Percentiles rank a stretch among this genome's conserved stretches.
Evolutionary conservation across 2,329 filamentous ascomycete genomes (phyloP).

Genomic region (Pochonia chlamydosporia): DNA sequence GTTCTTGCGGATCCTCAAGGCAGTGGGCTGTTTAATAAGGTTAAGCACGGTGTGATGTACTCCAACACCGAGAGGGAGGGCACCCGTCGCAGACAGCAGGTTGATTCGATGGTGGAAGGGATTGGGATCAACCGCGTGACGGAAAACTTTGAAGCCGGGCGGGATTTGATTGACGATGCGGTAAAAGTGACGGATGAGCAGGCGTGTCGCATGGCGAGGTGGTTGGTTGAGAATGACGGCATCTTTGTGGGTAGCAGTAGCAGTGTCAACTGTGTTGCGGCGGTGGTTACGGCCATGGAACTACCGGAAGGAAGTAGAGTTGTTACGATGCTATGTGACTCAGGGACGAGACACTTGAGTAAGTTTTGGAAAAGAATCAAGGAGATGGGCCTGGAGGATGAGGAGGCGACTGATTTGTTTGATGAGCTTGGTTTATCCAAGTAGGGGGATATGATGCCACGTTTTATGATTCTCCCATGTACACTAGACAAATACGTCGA

Average conservation of each 20-base stretch:
- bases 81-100: slow-evolving; percentile 80
- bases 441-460: not conserved
- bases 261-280: slow-evolving; percentile 90
- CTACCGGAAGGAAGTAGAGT: slow-evolving; percentile 59
- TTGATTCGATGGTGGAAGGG: slow-evolving; percentile 94
- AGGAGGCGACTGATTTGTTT: slow-evolving; percentile 42
- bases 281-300: slow-evolving; percentile 60
- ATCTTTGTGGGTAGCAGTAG: slow-evolving; percentile 93
- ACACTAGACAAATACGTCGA: too few species aligned
- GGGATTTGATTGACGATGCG: slow-evolving; percentile 84
- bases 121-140: slow-evolving; percentile 96
- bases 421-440: slow-evolving; percentile 39
- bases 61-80: slow-evolving; percentile 83
- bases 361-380: slow-evolving; percentile 78
- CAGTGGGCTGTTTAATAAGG: slow-evolving; percentile 85
- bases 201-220: slow-evolving; percentile 88
- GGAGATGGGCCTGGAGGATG: slow-evolving; percentile 60
- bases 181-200: slow-evolving; percentile 84
- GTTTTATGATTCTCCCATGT: too few species aligned
- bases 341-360: slow-evolving; percentile 74
- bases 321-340: slow-evolving; percentile 81
- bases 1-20: slow-evolving; percentile 92
- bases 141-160: slow-evolving; percentile 81
- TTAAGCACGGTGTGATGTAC: slow-evolving; percentile 95
- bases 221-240: slow-evolving; percentile 92